These are phyloP conservation scores for Neopestalotiopsis clavispora DNA, from an alignment of 2,329 filamentous ascomycete genomes.

Conservation along the genomic window DNA sequence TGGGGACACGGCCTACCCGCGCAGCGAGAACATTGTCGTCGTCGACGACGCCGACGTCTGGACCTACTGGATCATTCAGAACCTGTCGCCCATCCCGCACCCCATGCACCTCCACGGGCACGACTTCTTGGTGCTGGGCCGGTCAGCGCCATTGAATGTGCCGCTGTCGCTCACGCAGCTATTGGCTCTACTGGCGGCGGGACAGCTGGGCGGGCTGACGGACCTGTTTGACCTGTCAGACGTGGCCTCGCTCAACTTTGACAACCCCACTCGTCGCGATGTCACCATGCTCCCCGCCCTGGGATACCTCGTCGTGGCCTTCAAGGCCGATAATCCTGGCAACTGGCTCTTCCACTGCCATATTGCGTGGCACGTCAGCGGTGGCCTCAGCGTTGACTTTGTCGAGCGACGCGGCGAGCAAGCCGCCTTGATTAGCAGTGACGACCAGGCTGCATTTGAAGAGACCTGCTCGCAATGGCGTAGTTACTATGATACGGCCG, in stretches of 20 bases:
- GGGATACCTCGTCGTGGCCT: slow-evolving; percentile 52
- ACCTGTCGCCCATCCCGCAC: slow-evolving; percentile 28
- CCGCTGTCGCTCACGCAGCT: slow-evolving; percentile 24
- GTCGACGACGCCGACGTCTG: slow-evolving; percentile 32
- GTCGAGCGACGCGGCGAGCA: slow-evolving; percentile 18
- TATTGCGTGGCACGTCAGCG: slow-evolving; percentile 27
- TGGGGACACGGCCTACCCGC: slow-evolving; percentile 31
- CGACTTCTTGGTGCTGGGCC: slow-evolving; percentile 32
- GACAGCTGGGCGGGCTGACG: slow-evolving; percentile 7
- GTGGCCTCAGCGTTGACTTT: slow-evolving; percentile 21
- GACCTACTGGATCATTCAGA: slow-evolving; percentile 38
- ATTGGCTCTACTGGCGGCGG: slow-evolving; percentile 7
- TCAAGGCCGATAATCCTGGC: slow-evolving; percentile 53
- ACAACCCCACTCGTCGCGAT: slow-evolving; percentile 52
- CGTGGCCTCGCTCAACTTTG: slow-evolving; percentile 35
- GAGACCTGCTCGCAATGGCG: slow-evolving; percentile 6
- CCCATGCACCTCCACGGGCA: slow-evolving; percentile 23
- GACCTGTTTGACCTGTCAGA: slow-evolving; percentile 23
- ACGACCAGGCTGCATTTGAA: slow-evolving; percentile 1
- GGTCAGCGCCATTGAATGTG: slow-evolving; percentile 24
- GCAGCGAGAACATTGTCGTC: slow-evolving; percentile 31
- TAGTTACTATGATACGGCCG: not conserved
- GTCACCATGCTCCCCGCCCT: slow-evolving; percentile 47
- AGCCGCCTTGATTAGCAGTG: slow-evolving; percentile 6
- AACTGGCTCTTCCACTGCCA: slow-evolving; percentile 36